Conservation (phyloP, 306 rosid genomes). For the Trifolium fragiferum region DNA sequence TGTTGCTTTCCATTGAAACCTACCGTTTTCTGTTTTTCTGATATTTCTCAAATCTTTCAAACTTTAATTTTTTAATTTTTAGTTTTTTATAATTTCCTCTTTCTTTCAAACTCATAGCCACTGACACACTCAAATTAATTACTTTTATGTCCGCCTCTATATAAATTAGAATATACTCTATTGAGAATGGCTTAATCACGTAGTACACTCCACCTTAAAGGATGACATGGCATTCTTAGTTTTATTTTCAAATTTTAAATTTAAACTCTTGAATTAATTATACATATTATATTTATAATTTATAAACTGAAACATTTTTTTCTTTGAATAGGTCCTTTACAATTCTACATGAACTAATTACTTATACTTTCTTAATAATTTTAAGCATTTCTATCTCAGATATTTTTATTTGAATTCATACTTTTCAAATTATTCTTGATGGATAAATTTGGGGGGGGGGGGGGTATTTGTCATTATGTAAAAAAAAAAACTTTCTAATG, state of each 20-base stretch:
- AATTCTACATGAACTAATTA: conserved; percentile 20
- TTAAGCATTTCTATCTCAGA: neutral
- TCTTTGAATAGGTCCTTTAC: neutral
- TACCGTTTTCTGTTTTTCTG: neutral
- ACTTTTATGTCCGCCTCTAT: neutral
- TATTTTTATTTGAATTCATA: conserved; percentile 1
- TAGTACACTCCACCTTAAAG: neutral
- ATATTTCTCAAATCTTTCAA: neutral
- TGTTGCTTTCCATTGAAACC: neutral
- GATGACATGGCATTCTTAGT: neutral
- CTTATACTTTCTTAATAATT: neutral
- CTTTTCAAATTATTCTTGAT: conserved; percentile 3
- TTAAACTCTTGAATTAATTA: conserved; percentile 16
- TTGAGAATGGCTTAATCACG: neutral
- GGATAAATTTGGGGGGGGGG: conserved; percentile 18
- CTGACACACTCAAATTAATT: neutral
- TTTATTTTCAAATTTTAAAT: neutral
- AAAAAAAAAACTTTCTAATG: conserved; percentile 31
- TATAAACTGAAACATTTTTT: neutral
- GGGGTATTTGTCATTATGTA: conserved; percentile 35
- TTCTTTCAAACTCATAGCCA: neutral
- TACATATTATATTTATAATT: neutral
- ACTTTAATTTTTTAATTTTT: neutral
- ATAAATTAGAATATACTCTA: conserved; percentile 4
- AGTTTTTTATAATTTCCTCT: neutral